Evolutionary conservation across 2,329 filamentous ascomycete genomes (phyloP), one percentile per base, ranked within the genome.

Genomic region (Colletotrichum spaethianum): DNA sequence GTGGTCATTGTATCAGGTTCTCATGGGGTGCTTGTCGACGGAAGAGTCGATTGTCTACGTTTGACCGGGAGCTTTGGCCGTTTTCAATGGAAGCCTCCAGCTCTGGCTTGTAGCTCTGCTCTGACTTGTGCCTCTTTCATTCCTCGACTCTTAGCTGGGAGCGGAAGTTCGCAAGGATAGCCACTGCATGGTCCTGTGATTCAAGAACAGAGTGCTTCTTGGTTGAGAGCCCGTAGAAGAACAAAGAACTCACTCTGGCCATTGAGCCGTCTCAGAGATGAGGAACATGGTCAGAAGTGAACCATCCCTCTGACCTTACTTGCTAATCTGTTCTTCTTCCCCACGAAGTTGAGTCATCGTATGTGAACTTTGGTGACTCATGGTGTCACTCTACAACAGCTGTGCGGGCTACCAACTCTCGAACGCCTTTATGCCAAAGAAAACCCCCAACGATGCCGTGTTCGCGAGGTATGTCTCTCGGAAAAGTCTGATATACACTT

Each of bases 21-120:
- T 33, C 36, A 46, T 31, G 69, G 52, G 44, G 18, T 26, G 69
- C 69, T 57, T 68, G 52, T 63, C 20, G 63, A 57, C 18, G 53
- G 18, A 20, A 31, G 33, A 40, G 52, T 6, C 5, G n/a, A n/a
- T 38, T 23, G 20, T 56, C 31, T 56, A 36, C 11, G 6, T 23
- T 28, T 2, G n/a, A 4, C 4, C 53, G 31, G 11, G 52, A 36
- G 12, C 12, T 36, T 23, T 56, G 20, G 31, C 31, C 20, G 31
- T 56, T n/a, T 38, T 8, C 53, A 18, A 3, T 23, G 53, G 31
- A 36, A 33, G 20, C 33, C 23, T 33, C 28, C 18, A 33, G 20
- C 3, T n/a, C 28, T 8, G 50, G 14, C 28, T 16, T 55, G 20
- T 3, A 3, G 46, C 9, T 23, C 23, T 28, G 46, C 46, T 28